Evolutionary conservation across 2,329 filamentous ascomycete species (phyloP), one percentile per base, ranked within the genome.

Genomic region (Fusarium sp.): DNA sequence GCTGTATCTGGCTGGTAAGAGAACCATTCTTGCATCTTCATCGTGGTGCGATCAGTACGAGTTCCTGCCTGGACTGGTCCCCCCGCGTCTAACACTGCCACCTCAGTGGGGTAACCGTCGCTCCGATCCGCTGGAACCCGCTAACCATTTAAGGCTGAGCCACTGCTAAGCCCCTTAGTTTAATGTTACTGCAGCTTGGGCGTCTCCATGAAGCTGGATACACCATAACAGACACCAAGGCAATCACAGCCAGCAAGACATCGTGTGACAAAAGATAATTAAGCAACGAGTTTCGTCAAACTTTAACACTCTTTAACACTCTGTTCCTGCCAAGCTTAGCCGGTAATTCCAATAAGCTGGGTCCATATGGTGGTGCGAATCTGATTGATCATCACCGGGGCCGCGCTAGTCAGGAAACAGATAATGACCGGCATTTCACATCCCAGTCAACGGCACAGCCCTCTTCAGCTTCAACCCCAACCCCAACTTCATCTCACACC

Each of bases 311-410:
- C 9, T 28, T 15, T 15, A 36, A n/a, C 15, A 44, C 15, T 28
- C 17, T 5, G 15, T 22, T n/a, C 17, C 42, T 44, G 8, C 21
- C 13, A 44, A 44, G 21, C 33, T 4, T 10, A 43, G 6, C 22
- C 21, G 17, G 19, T 10, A 36, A 26, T 49, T 49, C 36, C 21
- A 46, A 55, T 43, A 13, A 40, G 11, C 15, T 13, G 26, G 26
- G 17, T 45, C 28, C 31, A 28, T 55, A 13, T 50, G 21, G 34
- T 54, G 28, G 34, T 46, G 33, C 50, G 34, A 55, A 44, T 44
- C 13, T 65, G 67, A 54, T 70, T 70, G 67, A 65, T 69, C 61
- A 66, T 58, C 64, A 42, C 7, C 7, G 28, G 21, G 38, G 24
- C 39, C 44, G 36, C 51, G 54, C 54, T 62, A 70, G 51, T 53